phyloP scores from a whole-genome alignment of 352 stramenopile genomes.

The Phytopythium cucurbitacearum region DNA sequence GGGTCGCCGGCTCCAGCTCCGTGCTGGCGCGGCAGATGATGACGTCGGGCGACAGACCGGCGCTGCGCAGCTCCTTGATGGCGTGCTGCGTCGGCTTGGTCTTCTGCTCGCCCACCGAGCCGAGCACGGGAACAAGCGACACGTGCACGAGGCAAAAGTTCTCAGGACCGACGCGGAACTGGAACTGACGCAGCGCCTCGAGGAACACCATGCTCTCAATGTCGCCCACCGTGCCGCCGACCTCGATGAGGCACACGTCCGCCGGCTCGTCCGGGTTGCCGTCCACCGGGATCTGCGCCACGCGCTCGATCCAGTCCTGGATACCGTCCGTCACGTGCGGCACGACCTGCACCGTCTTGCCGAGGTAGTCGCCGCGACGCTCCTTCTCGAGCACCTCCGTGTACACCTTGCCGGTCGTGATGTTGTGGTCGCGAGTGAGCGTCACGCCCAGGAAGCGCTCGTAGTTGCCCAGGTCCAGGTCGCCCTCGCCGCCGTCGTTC shows the following conservation, averaged over 20 bases:
- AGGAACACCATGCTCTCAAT: slow-evolving; percentile 99
- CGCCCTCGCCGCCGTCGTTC: slow-evolving; percentile 95
- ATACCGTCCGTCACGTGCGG: slow-evolving; percentile 94
- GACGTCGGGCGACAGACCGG: slow-evolving; percentile 95
- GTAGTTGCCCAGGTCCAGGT: slow-evolving; percentile 99
- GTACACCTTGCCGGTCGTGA: slow-evolving; percentile 99
- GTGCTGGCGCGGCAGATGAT: slow-evolving; percentile 96
- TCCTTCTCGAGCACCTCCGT: slow-evolving; percentile 96
- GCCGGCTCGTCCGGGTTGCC: slow-evolving; percentile 61
- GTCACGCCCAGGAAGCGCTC: slow-evolving; percentile 97
- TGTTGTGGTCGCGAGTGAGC: slow-evolving; percentile 97
- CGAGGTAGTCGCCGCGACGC: slow-evolving; percentile 96
- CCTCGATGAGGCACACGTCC: slow-evolving; percentile 99
- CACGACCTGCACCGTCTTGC: slow-evolving; percentile 99
- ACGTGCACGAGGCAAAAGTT: slow-evolving; percentile 99
- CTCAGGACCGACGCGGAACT: slow-evolving; percentile 96
- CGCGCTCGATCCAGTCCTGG: slow-evolving; percentile 97
- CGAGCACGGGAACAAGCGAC: slow-evolving; percentile 97
- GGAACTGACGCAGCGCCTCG: slow-evolving; percentile 98
- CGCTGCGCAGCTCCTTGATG: slow-evolving; percentile 96
- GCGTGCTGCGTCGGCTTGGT: slow-evolving; percentile 99
- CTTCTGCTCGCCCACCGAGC: slow-evolving; percentile 99
- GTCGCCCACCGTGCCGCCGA: slow-evolving; percentile 99
- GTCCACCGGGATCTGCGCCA: slow-evolving; percentile 95
- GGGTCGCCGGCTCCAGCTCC: slow-evolving; percentile 91